These are phyloP conservation scores for Fusarium floridanum DNA, from an alignment of 2,329 filamentous ascomycete species.

Conservation along the genomic window DNA sequence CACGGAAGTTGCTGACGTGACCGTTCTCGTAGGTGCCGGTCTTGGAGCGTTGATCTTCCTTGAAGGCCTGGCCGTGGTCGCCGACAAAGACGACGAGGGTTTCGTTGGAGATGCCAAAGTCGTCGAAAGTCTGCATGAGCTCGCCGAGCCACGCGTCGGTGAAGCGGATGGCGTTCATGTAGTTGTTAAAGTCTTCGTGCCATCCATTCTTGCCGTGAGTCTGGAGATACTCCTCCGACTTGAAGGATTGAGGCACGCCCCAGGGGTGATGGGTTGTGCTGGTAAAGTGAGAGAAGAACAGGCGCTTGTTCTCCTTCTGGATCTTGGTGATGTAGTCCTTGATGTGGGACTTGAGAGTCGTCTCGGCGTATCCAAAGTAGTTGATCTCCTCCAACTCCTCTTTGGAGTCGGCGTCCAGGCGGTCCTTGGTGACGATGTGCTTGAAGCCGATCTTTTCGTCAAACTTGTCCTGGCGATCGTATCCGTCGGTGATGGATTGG, in stretches of 20 bases:
- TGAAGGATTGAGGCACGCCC: conserved; percentile 35
- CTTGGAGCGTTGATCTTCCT: conserved; percentile 48
- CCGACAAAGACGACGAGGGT: conserved; percentile 52
- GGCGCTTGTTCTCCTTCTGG: conserved; percentile 48
- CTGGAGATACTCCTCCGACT: conserved; percentile 33
- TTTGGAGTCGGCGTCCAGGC: conserved; percentile 39
- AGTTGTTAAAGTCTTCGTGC: conserved; percentile 50
- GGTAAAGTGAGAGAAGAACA: conserved; percentile 54
- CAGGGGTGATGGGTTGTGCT: conserved; percentile 54
- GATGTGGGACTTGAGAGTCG: conserved; percentile 48
- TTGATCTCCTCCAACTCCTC: conserved; percentile 44
- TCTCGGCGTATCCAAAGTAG: conserved; percentile 54
- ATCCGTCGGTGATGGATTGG: conserved; percentile 53
- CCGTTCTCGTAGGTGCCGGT: conserved; percentile 51
- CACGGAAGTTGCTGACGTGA: conserved; percentile 50
- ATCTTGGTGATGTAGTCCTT: conserved; percentile 48
- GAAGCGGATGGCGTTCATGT: conserved; percentile 51
- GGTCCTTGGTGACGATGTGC: conserved; percentile 46
- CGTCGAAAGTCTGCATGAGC: conserved; percentile 49
- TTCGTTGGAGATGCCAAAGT: conserved; percentile 51
- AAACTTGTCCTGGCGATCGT: conserved; percentile 52
- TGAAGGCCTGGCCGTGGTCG: conserved; percentile 53
- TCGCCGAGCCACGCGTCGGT: conserved; percentile 51
- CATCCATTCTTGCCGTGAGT: conserved; percentile 43
- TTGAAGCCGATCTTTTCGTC: conserved; percentile 50